Evolutionary conservation across 495 filamentous ascomycete species (phyloP), one percentile per base, ranked within the genome.

Genomic region (Aspergillus avenaceus): DNA sequence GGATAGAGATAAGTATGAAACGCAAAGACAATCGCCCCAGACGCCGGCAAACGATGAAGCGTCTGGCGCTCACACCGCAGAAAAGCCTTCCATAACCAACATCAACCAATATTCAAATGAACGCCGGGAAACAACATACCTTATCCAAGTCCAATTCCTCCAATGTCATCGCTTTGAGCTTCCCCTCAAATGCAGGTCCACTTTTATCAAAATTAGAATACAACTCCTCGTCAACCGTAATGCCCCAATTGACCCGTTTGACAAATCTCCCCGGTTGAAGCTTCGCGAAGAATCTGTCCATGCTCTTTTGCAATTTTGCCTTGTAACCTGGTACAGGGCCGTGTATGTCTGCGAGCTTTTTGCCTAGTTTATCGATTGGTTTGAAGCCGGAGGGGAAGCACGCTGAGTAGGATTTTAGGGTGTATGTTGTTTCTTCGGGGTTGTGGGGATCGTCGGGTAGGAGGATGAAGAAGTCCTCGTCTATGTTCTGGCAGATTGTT

Each of bases 1-100:
- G 79, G 72, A 56, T 87, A 88, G 40, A 85, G 56, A 60, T 88
- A 88, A 6, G 84, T 91, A 62, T 89, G 87, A 66, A 91, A 86
- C 25, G 76, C 79, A 59, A 91, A 90, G 1, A 90, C 66, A 5
- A 91, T 59, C 0, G 84, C 85, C 19, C 67, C 62, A 2, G 76
- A 84, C 45, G 71, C 64, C 5, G 86, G 84, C 27, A 90, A 65
- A 8, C 87, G 78, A 60, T 84, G 86, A 45, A 91, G 60, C 0
- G 80, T 81, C 64, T 91, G 88, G 22, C 84, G 65, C 63, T 93
- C 88, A 45, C 81, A 82, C 2, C 88, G 71, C 18, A 90, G 61
- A 16, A 29, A 41, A 18, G 31, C 23, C 34, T 49, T 8, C 9
- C 0, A 25, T 23, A 27, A 41, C 36, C 34, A 18, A 61, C 49